Conservation (phyloP, 2,329 filamentous ascomycete species). For the Calonectria pauciramosa region DNA sequence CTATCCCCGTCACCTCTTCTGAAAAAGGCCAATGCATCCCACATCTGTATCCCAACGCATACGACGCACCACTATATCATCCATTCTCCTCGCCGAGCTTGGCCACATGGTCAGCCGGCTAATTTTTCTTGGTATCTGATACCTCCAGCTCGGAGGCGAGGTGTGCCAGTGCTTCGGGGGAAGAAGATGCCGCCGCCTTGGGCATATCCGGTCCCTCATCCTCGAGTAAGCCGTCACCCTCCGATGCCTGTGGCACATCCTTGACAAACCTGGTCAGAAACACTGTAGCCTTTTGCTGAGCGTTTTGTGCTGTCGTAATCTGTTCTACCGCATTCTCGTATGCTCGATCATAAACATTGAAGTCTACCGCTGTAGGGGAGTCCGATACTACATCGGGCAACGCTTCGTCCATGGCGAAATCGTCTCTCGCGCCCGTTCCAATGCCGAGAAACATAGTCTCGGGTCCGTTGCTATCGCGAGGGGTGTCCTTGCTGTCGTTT, state of each 20-base stretch:
- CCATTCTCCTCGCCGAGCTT: background rate
- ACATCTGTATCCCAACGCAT: constrained; percentile 14
- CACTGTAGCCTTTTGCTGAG: constrained; percentile 57
- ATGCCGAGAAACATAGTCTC: constrained; percentile 80
- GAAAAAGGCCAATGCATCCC: constrained; percentile 22
- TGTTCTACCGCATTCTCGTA: constrained; percentile 84
- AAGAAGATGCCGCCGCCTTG: constrained; percentile 15
- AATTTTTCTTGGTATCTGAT: constrained; percentile 25
- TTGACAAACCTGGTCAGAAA: constrained; percentile 65
- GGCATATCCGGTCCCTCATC: constrained; percentile 30
- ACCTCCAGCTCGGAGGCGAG: constrained; percentile 41
- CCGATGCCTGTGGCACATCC: constrained; percentile 57
- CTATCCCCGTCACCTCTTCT: constrained; percentile 3
- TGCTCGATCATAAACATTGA: constrained; percentile 89
- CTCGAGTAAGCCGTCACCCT: constrained; percentile 46
- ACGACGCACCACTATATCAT: background rate
- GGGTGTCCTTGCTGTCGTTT: constrained; percentile 58
- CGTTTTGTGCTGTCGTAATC: constrained; percentile 65
- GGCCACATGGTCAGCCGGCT: constrained; percentile 12
- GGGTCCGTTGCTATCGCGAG: constrained; percentile 74
- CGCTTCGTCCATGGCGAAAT: constrained; percentile 55
- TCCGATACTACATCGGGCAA: constrained; percentile 77
- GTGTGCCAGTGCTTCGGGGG: constrained; percentile 38
- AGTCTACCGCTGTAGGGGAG: constrained; percentile 86
- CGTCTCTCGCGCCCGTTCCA: constrained; percentile 72